Percentiles rank a stretch among this genome's conserved stretches.
Evolutionary conservation across 805 yeast species (phyloP).

Genomic region (Peterozyma toletana): DNA sequence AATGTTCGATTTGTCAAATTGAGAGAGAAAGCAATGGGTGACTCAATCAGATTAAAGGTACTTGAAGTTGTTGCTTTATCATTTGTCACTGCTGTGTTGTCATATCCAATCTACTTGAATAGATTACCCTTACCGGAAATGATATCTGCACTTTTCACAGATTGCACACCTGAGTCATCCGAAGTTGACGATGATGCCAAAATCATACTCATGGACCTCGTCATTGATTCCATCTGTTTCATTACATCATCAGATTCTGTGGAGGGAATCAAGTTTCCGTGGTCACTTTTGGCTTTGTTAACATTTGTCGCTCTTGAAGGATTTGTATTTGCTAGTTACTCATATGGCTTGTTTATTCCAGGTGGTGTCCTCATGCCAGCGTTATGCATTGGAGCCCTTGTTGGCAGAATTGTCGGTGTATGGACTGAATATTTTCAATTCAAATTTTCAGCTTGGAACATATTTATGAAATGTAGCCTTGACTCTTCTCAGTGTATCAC

Average conservation of each 20-base stretch:
- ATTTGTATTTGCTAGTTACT: constrained; percentile 52
- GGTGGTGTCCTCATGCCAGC: constrained; percentile 66
- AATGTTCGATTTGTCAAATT: constrained; percentile 35
- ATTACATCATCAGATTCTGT: constrained; percentile 12
- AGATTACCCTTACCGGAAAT: constrained; percentile 48
- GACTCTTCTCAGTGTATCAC: constrained; percentile 48
- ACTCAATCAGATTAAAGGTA: constrained; percentile 21
- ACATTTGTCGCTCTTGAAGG: constrained; percentile 40
- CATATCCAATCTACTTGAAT: constrained; percentile 49
- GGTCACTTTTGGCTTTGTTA: constrained; percentile 20
- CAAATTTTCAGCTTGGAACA: constrained; percentile 25
- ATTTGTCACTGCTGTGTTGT: constrained; percentile 41
- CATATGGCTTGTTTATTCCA: constrained; percentile 64
- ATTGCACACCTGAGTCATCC: constrained; percentile 31
- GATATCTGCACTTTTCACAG: constrained; percentile 60
- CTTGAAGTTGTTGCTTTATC: constrained; percentile 45
- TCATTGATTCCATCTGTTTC: background rate
- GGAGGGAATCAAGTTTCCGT: constrained; percentile 27
- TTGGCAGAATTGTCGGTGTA: constrained; percentile 51
- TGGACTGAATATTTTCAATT: constrained; percentile 41
- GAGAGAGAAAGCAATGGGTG: constrained; percentile 19
- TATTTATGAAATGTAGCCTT: constrained; percentile 31
- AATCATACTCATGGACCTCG: background rate
- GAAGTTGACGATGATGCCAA: constrained; percentile 8
- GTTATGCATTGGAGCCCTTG: constrained; percentile 51